Evolutionary conservation across 2,329 filamentous ascomycete species (phyloP).

Genomic region (Aspergillus niger): DNA sequence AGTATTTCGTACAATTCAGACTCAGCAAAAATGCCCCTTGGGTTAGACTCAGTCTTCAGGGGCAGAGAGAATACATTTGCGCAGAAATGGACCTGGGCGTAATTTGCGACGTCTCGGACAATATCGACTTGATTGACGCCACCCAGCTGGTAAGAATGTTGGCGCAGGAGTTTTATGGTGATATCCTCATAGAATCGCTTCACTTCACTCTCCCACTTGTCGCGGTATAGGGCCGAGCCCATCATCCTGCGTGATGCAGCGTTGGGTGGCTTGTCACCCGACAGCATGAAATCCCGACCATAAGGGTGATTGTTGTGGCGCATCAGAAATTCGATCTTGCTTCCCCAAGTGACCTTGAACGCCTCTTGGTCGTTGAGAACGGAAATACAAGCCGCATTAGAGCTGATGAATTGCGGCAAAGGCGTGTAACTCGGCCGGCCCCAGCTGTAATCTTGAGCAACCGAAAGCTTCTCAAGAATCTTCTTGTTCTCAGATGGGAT

Average conservation of each 20-base stretch:
- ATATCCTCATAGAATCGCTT: slow-evolving; percentile 52
- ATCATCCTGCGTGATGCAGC: slow-evolving; percentile 48
- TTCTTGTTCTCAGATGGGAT: slow-evolving; percentile 50
- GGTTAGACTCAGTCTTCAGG: slow-evolving; percentile 55
- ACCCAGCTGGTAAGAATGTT: slow-evolving; percentile 50
- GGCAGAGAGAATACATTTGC: slow-evolving; percentile 58
- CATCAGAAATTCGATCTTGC: slow-evolving; percentile 49
- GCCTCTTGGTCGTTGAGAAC: slow-evolving; percentile 46
- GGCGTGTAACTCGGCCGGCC: slow-evolving; percentile 32
- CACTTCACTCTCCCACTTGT: slow-evolving; percentile 50
- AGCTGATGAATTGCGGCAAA: slow-evolving; percentile 46
- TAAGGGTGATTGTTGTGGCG: slow-evolving; percentile 38
- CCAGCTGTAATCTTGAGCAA: slow-evolving; percentile 47
- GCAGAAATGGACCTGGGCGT: slow-evolving; percentile 57
- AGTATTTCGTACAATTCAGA: slow-evolving; percentile 57
- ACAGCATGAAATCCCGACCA: slow-evolving; percentile 52
- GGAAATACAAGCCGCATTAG: slow-evolving; percentile 47
- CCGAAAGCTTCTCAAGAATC: slow-evolving; percentile 44
- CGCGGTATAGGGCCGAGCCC: slow-evolving; percentile 45
- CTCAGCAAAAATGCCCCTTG: slow-evolving; percentile 56
- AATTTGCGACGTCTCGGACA: slow-evolving; percentile 54
- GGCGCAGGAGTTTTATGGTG: slow-evolving; percentile 47
- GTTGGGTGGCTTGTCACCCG: slow-evolving; percentile 47
- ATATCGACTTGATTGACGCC: slow-evolving; percentile 51
- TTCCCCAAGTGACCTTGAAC: slow-evolving; percentile 52